phyloP scores from a whole-genome alignment of 345 rosid genomes.

The rapeseed (Brassica napus) region DNA sequence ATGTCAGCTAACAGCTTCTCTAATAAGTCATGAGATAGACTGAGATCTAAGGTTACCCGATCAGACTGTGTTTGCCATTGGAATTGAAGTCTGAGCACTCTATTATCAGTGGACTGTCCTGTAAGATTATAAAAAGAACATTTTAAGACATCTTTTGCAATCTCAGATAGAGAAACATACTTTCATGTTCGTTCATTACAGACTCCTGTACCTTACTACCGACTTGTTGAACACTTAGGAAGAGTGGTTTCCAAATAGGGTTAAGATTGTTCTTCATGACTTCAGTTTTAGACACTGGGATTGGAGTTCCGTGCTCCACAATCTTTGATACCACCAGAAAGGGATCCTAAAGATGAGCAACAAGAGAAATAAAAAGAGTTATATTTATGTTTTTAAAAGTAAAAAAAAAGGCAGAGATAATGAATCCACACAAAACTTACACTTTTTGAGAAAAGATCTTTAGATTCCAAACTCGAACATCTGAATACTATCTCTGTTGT shows the following conservation, averaged over 20 bases:
- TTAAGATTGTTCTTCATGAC: constrained; percentile 35
- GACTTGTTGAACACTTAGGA: constrained; percentile 79
- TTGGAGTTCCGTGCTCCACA: constrained; percentile 1
- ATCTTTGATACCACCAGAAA: not conserved
- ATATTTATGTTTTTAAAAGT: too few relatives aligned
- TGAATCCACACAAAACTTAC: constrained; percentile 57
- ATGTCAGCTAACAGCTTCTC: constrained; percentile 19
- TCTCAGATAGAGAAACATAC: not conserved
- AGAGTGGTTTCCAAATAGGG: constrained; percentile 76
- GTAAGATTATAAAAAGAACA: not conserved
- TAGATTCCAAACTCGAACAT: constrained; percentile 76
- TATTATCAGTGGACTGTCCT: constrained; percentile 43
- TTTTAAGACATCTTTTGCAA: not conserved
- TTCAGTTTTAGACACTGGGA: not conserved
- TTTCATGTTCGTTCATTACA: not conserved
- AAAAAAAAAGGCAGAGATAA: too few relatives aligned
- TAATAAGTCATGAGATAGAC: constrained; percentile 12
- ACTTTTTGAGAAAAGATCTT: constrained; percentile 81
- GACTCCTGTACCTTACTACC: constrained; percentile 91
- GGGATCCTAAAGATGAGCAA: not conserved
- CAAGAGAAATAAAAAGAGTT: too few relatives aligned
- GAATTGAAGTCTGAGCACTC: constrained; percentile 40
- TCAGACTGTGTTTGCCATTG: constrained; percentile 38
- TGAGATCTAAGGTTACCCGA: constrained; percentile 29
- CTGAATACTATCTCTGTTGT: constrained; percentile 66